Conservation (phyloP, 441 rosid species). For the Erysimum pusillum region DNA sequence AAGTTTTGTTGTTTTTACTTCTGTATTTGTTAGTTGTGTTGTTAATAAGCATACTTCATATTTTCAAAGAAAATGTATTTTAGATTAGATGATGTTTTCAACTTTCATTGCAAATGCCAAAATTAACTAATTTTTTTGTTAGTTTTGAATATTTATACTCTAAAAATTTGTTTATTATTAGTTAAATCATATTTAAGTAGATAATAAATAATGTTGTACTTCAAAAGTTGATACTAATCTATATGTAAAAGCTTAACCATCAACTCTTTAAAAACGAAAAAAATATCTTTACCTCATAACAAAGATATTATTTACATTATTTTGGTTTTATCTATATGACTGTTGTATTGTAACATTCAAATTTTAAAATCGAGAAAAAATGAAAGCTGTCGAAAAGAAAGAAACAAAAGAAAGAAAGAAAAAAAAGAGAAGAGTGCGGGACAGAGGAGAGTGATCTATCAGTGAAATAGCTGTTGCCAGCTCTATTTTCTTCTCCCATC, state of each 20-base stretch:
- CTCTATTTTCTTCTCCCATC: conserved; percentile 49
- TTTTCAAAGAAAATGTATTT: no score
- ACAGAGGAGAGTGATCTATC: conserved; percentile 45
- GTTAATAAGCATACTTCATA: background rate
- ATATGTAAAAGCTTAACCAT: no score
- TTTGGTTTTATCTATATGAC: conserved; percentile 2
- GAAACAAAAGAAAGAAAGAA: background rate
- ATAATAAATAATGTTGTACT: no score
- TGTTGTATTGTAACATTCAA: conserved; percentile 2
- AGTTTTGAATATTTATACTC: no score
- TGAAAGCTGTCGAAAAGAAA: conserved; percentile 45
- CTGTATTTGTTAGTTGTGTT: background rate
- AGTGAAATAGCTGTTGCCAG: conserved; percentile 53
- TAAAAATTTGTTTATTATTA: no score
- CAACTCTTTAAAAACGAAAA: no score
- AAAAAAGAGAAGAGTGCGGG: conserved; percentile 37
- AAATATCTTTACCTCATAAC: background rate
- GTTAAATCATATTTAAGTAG: no score
- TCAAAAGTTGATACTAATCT: no score
- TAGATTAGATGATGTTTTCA: no score
- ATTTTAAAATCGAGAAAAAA: conserved; percentile 14
- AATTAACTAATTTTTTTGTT: no score
- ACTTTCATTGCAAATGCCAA: no score
- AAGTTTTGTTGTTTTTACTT: background rate
- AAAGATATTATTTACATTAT: background rate